Base-by-base conservation (phyloP, 2,329 filamentous ascomycete genomes). In the Zymoseptoria ardabiliae region DNA sequence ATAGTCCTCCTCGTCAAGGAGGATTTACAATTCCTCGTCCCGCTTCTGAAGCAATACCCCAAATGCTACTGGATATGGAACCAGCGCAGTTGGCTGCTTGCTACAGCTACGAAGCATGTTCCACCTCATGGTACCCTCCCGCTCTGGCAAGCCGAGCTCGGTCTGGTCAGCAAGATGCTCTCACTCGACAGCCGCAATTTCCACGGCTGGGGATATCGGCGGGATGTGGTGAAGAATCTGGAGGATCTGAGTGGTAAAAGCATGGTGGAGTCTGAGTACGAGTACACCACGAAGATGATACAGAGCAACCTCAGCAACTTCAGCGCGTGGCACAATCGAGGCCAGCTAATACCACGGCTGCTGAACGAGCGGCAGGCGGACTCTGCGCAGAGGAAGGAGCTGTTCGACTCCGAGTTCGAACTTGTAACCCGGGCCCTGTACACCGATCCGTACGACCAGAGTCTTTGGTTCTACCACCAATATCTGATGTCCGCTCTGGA, bases 61-160 rank as follows among this genome's bases (percentile, higher is more conserved):
- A 99, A 99, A 74, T 97, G 94, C 80, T 99, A 99, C 78, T 97
- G 94, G 93, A 93, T 99, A 70, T 99, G 94, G 94, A 96, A 96
- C 68, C 93, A 97, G 75, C 87, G 94, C 25, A 76, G 88, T 52
- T 99, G 94, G 92, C 78, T 93, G 2, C 79, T 99, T 13, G 79
- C 87, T 57, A 84, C 90, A 72, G 86, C 86, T 35, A 89, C 88
- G 53, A 72, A 79, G 11, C 79, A 86, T 19, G 78, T 96, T 9
- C 81, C 85, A 2, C 63, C 75, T 1, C 59, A 77, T 0, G 71
- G 77, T 17, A 84, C 90, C 1, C 81, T 82, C 21, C 75, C 79
- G 48, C 79, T 97, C 54, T 99, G 94, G 94, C 80, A 88, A 68
- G 85, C 88, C 63, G 94, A 99, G 73, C 82, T 99, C 19, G 85